Evolutionary conservation across 164 flowering plant species (phyloP).

Genomic region (Annona cherimola): DNA sequence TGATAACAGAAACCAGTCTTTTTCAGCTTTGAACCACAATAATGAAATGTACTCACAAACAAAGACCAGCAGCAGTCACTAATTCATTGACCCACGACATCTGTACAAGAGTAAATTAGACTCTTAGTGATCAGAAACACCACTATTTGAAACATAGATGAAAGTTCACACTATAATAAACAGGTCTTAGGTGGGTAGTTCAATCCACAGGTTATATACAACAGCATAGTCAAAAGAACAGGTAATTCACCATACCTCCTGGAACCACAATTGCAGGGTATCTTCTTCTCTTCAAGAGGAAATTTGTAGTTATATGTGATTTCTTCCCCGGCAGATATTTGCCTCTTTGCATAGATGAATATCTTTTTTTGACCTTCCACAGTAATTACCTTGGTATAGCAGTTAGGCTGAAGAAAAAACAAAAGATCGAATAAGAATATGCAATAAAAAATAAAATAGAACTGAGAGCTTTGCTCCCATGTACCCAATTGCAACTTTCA

Average conservation of each 20-base stretch:
- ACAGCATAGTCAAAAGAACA: background rate
- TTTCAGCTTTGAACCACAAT: background rate
- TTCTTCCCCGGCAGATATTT: conserved; percentile 90
- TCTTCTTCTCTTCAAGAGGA: conserved; percentile 94
- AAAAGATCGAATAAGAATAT: background rate
- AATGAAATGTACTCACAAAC: background rate
- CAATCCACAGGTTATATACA: background rate
- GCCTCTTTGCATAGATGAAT: conserved; percentile 91
- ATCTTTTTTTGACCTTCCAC: conserved; percentile 95
- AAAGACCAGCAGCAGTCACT: conserved; percentile 12
- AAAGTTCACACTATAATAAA: background rate
- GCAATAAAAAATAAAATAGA: background rate
- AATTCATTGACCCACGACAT: conserved; percentile 84
- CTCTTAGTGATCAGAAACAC: background rate
- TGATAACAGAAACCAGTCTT: conserved; percentile 10
- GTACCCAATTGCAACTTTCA: background rate
- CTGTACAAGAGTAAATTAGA: conserved; percentile 25
- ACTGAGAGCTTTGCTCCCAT: background rate
- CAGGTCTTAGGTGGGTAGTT: background rate
- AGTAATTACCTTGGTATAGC: conserved; percentile 90
- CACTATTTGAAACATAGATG: too few species aligned
- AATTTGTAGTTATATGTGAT: conserved; percentile 95
- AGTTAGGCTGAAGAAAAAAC: conserved; percentile 69
- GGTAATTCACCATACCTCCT: conserved; percentile 43
- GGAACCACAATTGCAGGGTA: conserved; percentile 95